Conservation (phyloP, 139 green algal species). For the Micractinium conductrix region DNA sequence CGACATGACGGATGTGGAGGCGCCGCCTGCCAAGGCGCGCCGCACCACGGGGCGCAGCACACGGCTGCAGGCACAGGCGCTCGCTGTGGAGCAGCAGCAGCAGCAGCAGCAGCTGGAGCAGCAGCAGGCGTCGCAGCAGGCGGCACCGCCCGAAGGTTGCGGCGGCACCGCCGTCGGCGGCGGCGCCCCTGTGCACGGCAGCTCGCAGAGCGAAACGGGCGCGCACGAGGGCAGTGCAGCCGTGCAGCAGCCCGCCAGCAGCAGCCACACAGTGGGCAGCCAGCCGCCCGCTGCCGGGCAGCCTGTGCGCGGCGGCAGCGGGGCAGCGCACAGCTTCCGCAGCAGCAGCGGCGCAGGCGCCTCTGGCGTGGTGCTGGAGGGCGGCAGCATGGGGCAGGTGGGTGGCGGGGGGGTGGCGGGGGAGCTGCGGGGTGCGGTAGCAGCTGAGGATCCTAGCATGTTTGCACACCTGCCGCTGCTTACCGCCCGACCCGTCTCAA, state of each 20-base stretch:
- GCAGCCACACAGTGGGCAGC: constrained; percentile 15
- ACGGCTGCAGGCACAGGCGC: not conserved
- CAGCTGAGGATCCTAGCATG: too few species aligned
- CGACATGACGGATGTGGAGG: constrained; percentile 8
- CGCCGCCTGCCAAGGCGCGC: constrained; percentile 5
- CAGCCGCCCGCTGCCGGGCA: not conserved
- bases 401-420: not conserved
- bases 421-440: not conserved
- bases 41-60: constrained; percentile 13
- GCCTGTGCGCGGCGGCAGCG: not conserved
- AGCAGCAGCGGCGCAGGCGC: constrained; percentile 11
- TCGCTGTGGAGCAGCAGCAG: not conserved
- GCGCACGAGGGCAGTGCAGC: not conserved
- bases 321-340: constrained; percentile 1
- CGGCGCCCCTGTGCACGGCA: not conserved
- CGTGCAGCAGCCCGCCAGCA: not conserved
- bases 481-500: too few species aligned
- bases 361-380: not conserved
- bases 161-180: not conserved
- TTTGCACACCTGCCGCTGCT: too few species aligned
- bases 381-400: constrained; percentile 31
- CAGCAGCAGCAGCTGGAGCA: constrained; percentile 1
- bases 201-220: constrained; percentile 9
- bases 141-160: not conserved
- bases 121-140: not conserved